These are phyloP conservation scores for Clonostachys sp. DNA, from an alignment of 2,329 filamentous ascomycete species.

Conservation along the genomic window DNA sequence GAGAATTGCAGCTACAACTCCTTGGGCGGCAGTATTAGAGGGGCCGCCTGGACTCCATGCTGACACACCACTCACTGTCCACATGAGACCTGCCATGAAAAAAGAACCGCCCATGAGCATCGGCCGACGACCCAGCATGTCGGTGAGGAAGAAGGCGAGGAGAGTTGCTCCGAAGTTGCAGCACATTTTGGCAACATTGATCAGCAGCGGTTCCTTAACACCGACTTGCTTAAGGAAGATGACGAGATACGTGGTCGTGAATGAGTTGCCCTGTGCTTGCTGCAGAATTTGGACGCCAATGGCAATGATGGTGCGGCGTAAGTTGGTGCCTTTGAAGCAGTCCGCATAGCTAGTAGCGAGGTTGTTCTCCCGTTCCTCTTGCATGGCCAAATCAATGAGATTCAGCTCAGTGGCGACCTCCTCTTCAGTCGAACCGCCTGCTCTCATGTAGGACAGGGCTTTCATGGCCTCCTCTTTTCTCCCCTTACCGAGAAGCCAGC, in stretches of 20 bases:
- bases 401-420: slow-evolving; percentile 4
- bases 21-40: not conserved
- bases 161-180: slow-evolving; percentile 3
- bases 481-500: slow-evolving; percentile 8
- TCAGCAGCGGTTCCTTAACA: not conserved
- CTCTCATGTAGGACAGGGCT: slow-evolving; percentile 4
- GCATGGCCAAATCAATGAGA: slow-evolving; percentile 5
- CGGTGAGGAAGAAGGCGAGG: slow-evolving; percentile 5
- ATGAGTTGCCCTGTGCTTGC: slow-evolving; percentile 12
- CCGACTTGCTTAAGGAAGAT: slow-evolving; percentile 13
- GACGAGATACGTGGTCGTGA: slow-evolving; percentile 10
- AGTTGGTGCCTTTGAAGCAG: slow-evolving; percentile 36
- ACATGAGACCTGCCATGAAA: slow-evolving; percentile 6
- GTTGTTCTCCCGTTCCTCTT: slow-evolving; percentile 8
- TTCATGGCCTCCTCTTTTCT: slow-evolving; percentile 7
- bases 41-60: not conserved
- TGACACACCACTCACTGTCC: slow-evolving; percentile 1
- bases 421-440: slow-evolving; percentile 1
- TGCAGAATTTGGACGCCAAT: slow-evolving; percentile 31
- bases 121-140: slow-evolving; percentile 7
- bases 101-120: slow-evolving; percentile 5
- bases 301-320: slow-evolving; percentile 32
- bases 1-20: not conserved
- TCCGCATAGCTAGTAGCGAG: slow-evolving; percentile 26
- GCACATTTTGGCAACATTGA: not conserved